Percentiles rank a stretch among this genome's conserved stretches.
These are phyloP conservation scores for Boletus sp. DNA, from an alignment of 768 basidiomycete species.

Conservation along the genomic window DNA sequence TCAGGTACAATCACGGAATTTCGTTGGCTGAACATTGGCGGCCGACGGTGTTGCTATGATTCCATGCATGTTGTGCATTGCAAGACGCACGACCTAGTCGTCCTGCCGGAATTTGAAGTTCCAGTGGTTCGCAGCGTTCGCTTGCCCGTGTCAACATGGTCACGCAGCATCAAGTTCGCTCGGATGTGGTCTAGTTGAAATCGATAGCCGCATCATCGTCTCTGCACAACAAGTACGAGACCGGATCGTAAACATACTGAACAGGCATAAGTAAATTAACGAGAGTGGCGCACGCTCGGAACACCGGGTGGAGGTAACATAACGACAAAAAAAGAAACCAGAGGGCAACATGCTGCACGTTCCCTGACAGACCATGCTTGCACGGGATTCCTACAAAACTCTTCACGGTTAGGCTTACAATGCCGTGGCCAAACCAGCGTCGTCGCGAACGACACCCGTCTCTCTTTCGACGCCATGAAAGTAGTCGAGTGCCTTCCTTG, in stretches of 20 bases:
- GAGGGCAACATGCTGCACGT: not conserved
- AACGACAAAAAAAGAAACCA: constrained; percentile 4
- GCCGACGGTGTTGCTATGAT: too few species aligned
- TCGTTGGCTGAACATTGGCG: not conserved
- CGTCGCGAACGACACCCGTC: constrained; percentile 38
- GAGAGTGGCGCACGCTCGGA: constrained; percentile 5
- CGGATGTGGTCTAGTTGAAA: not conserved
- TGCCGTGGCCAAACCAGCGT: constrained; percentile 19
- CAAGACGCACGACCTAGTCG: too few species aligned
- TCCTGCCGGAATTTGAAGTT: too few species aligned
- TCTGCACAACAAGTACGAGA: not conserved
- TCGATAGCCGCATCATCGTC: constrained; percentile 7
- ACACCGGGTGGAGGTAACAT: constrained; percentile 1
- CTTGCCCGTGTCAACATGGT: too few species aligned
- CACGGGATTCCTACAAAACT: not conserved
- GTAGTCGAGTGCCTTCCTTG: constrained; percentile 67
- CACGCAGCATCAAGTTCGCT: too few species aligned
- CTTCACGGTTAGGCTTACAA: constrained; percentile 2
- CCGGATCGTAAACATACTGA: constrained; percentile 10
- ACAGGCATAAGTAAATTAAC: constrained; percentile 9
- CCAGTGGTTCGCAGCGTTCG: too few species aligned
- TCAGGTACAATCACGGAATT: not conserved
- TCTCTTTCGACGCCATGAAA: constrained; percentile 54
- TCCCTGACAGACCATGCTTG: not conserved
- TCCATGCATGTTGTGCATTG: not conserved